A percentile compares a stretch with the other conserved stretches of the same genome.
Evolutionary conservation across 768 basidiomycete species (phyloP).

Genomic region (Termitomyces titanicus): DNA sequence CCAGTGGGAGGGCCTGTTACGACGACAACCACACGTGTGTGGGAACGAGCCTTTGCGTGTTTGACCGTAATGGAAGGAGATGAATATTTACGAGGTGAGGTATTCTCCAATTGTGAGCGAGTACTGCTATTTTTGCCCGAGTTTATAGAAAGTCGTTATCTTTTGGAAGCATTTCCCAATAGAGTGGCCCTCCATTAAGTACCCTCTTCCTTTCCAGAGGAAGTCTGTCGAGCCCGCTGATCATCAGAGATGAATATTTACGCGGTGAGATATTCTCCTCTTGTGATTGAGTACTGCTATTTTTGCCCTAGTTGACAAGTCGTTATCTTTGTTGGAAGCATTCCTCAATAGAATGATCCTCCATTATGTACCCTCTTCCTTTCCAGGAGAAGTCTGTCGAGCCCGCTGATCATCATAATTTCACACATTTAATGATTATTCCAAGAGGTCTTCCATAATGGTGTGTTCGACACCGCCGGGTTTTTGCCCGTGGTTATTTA

Average conservation of each 20-base stretch:
- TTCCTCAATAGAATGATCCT: not conserved
- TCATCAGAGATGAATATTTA: not conserved
- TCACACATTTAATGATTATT: too few relatives aligned
- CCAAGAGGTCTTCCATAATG: not conserved
- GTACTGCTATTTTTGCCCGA: not conserved
- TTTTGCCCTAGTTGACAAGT: not conserved
- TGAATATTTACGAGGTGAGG: not conserved
- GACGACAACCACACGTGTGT: constrained; percentile 1
- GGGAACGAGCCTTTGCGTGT: constrained; percentile 16
- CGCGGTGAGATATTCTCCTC: not conserved
- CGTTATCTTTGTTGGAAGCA: not conserved
- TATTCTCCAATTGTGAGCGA: not conserved
- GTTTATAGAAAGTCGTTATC: not conserved
- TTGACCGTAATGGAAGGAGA: not conserved
- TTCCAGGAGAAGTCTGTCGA: not conserved
- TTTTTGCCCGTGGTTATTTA: too few relatives aligned
- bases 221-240: not conserved
- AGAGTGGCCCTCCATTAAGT: not conserved
- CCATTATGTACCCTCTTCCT: constrained; percentile 2
- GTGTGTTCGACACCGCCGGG: too few relatives aligned
- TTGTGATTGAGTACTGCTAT: not conserved
- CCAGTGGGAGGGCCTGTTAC: constrained; percentile 4
- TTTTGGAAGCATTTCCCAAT: not conserved
- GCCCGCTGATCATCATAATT: not conserved
- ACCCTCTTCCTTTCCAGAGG: constrained; percentile 1